A percentile compares a stretch with the other conserved stretches of the same genome.
Conservation (phyloP, 2,329 filamentous ascomycete genomes). For the Cladophialophora yegresii region DNA sequence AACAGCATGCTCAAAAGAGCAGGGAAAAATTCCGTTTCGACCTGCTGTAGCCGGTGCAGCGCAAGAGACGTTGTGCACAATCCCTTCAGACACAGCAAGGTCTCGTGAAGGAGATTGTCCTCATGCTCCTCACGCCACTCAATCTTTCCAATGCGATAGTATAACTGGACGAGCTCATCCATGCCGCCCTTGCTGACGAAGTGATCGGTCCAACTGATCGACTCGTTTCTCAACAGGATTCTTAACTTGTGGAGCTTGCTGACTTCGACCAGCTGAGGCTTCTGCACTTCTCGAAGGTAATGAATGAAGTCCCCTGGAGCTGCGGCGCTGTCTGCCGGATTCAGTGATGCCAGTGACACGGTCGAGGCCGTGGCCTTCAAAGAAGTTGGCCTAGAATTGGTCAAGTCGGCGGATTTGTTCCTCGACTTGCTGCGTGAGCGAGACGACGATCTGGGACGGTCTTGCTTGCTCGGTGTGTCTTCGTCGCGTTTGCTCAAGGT, state of each 20-base stretch:
- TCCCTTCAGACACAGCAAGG: slow-evolving; percentile 88
- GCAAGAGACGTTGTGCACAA: slow-evolving; percentile 89
- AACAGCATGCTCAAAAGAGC: slow-evolving; percentile 86
- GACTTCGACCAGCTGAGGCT: slow-evolving; percentile 84
- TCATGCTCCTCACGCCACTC: slow-evolving; percentile 99
- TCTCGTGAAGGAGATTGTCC: slow-evolving; percentile 87
- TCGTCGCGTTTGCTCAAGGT: slow-evolving; percentile 69
- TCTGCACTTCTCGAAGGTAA: slow-evolving; percentile 77
- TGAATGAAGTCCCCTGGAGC: slow-evolving; percentile 80
- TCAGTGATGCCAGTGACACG: slow-evolving; percentile 55
- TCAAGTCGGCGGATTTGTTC: slow-evolving; percentile 71
- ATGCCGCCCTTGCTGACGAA: slow-evolving; percentile 90
- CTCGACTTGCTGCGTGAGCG: slow-evolving; percentile 47
- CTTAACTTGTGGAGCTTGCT: slow-evolving; percentile 92
- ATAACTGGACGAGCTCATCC: slow-evolving; percentile 81
- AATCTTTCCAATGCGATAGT: slow-evolving; percentile 90
- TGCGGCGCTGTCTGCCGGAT: slow-evolving; percentile 69
- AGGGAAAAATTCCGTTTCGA: slow-evolving; percentile 80
- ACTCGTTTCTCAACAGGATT: slow-evolving; percentile 87
- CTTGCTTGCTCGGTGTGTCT: slow-evolving; percentile 72
- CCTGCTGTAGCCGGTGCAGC: slow-evolving; percentile 75
- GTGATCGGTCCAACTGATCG: slow-evolving; percentile 89
- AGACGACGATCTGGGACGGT: slow-evolving; percentile 58
- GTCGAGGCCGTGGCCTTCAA: slow-evolving; percentile 58
- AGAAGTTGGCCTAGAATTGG: slow-evolving; percentile 58